phyloP scores from a whole-genome alignment of 768 basidiomycete species.

The Trametes cinnabarina region DNA sequence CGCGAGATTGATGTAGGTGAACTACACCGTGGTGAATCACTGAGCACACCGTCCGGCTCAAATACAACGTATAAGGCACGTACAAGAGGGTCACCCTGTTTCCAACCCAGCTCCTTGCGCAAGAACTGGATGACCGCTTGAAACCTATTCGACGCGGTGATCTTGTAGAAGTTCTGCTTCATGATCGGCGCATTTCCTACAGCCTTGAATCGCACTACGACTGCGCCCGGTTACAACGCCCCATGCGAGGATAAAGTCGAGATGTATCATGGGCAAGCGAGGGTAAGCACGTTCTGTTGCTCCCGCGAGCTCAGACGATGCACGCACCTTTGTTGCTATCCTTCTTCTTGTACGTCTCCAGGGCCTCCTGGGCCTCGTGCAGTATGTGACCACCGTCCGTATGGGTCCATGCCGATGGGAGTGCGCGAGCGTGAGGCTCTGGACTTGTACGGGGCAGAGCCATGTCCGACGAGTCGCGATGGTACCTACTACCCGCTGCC shows the following conservation, averaged over 20 bases:
- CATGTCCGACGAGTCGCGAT: slow-evolving; percentile 4
- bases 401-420: slow-evolving; percentile 31
- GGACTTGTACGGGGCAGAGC: slow-evolving; percentile 22
- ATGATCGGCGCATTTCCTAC: slow-evolving; percentile 98
- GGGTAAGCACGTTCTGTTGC: neutral
- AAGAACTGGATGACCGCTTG: slow-evolving; percentile 94
- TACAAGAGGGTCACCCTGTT: slow-evolving; percentile 81
- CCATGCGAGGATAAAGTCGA: neutral
- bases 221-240: slow-evolving; percentile 39
- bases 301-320: neutral
- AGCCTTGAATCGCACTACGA: slow-evolving; percentile 95
- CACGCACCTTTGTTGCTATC: slow-evolving; percentile 71
- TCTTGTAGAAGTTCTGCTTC: slow-evolving; percentile 99
- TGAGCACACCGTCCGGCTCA: neutral
- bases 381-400: slow-evolving; percentile 24
- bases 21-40: slow-evolving; percentile 44
- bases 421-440: slow-evolving; percentile 23
- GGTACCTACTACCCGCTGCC: too few species aligned
- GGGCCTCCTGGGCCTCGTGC: slow-evolving; percentile 60
- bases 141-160: slow-evolving; percentile 90
- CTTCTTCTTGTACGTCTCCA: slow-evolving; percentile 86
- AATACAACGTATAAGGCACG: slow-evolving; percentile 22
- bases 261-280: neutral
- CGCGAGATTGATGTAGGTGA: slow-evolving; percentile 75
- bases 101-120: slow-evolving; percentile 86